These are phyloP conservation scores for Aschersonia sp. DNA, from an alignment of 2,329 filamentous ascomycete species.

Conservation along the genomic window DNA sequence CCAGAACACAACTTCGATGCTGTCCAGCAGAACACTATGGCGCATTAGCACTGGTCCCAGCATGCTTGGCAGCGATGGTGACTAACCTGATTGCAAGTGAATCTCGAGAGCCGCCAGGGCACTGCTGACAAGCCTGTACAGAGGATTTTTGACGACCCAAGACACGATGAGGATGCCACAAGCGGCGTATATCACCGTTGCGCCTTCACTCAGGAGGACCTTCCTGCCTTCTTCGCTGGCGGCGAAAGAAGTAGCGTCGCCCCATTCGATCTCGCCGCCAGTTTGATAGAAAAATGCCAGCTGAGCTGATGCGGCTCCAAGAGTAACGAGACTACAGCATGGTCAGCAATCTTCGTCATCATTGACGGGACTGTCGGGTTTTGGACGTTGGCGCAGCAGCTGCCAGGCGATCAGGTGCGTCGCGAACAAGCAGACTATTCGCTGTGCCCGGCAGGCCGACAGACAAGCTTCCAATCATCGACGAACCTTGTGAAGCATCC, in stretches of 20 bases:
- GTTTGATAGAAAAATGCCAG: slow-evolving; percentile 17
- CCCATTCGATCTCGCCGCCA: slow-evolving; percentile 17
- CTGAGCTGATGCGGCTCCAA: slow-evolving; percentile 15
- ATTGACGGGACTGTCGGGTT: too few relatives aligned
- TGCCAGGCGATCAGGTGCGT: too few relatives aligned
- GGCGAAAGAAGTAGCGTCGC: slow-evolving; percentile 15
- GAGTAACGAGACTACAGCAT: slow-evolving; percentile 10
- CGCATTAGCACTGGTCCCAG: neutral
- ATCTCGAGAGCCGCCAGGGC: slow-evolving; percentile 9
- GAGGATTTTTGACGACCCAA: slow-evolving; percentile 9
- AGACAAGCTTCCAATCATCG: neutral
- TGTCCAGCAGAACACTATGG: slow-evolving; percentile 1
- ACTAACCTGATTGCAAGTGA: slow-evolving; percentile 11
- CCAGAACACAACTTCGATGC: neutral
- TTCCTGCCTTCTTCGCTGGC: slow-evolving; percentile 15
- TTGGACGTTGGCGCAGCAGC: too few relatives aligned
- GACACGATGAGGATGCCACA: slow-evolving; percentile 10
- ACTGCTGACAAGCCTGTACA: slow-evolving; percentile 10
- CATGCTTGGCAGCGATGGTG: neutral
- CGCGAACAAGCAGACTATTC: too few relatives aligned
- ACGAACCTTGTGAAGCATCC: slow-evolving; percentile 13
- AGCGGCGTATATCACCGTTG: slow-evolving; percentile 10
- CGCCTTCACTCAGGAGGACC: slow-evolving; percentile 15
- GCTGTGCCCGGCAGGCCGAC: too few relatives aligned
- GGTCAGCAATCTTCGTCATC: neutral